phyloP scores from a whole-genome alignment of 129 eudicot genomes.

The Lactuca saligna region DNA sequence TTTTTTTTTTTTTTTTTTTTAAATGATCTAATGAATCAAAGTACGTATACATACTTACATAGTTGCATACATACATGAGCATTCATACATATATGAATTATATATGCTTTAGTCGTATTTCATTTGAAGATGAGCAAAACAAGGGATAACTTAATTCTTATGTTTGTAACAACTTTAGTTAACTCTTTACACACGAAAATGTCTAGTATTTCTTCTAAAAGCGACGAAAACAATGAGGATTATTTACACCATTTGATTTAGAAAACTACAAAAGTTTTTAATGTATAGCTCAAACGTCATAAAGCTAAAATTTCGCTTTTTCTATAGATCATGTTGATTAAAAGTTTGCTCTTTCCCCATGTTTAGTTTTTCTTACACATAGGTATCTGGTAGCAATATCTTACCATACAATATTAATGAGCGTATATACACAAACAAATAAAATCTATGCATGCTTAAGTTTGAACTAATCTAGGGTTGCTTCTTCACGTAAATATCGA shows the following conservation, averaged over 20 bases:
- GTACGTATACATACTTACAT: neutral
- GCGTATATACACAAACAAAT: neutral
- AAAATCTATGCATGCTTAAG: neutral
- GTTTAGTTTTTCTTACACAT: neutral
- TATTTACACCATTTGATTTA: neutral
- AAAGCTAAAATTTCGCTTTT: neutral
- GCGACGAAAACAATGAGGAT: neutral
- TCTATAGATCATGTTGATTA: neutral
- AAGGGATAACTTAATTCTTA: neutral
- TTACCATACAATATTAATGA: no score
- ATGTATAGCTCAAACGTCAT: neutral
- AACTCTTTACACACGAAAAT: neutral
- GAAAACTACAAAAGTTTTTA: neutral
- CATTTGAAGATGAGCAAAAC: neutral
- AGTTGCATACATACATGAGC: neutral
- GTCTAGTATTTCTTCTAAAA: neutral
- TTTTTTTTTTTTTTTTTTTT: no score
- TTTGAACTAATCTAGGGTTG: neutral
- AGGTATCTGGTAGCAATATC: neutral
- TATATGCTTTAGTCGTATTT: neutral
- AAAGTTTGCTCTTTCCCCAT: neutral
- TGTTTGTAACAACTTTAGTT: neutral
- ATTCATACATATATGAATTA: neutral
- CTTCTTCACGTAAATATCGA: neutral
- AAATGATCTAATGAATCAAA: neutral